These are phyloP conservation scores for Cystobasidium onofrii DNA, from an alignment of 768 basidiomycete species.

Conservation along the genomic window DNA sequence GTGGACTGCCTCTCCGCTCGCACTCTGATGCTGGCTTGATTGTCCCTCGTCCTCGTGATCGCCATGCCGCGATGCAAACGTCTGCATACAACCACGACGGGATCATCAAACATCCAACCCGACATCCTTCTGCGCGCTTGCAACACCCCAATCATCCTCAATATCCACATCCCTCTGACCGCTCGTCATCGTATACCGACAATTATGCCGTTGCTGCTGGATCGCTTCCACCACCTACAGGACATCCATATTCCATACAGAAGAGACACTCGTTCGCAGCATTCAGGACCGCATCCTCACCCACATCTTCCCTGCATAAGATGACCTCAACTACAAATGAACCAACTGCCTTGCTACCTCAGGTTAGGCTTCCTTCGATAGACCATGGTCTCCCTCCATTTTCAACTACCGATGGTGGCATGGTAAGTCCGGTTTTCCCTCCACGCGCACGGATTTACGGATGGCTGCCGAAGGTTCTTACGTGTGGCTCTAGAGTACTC, in stretches of 20 bases:
- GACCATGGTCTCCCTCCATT: slow-evolving; percentile 14
- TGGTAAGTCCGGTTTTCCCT: background rate
- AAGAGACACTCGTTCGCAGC: slow-evolving; percentile 1
- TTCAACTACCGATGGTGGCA: background rate
- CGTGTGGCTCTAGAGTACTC: no score
- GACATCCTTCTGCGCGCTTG: background rate
- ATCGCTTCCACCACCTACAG: background rate
- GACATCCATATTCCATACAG: background rate
- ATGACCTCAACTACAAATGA: background rate
- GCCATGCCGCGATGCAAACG: background rate
- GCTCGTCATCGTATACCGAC: no score
- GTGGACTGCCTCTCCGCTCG: background rate
- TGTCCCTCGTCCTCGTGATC: no score
- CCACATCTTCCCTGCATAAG: background rate
- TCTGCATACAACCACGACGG: background rate
- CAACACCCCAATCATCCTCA: background rate
- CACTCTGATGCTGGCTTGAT: background rate
- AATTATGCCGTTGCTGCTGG: no score
- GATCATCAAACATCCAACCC: background rate
- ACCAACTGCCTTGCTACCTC: background rate
- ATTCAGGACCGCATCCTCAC: background rate
- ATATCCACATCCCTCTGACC: background rate
- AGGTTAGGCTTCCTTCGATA: slow-evolving; percentile 23
- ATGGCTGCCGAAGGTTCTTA: no score
- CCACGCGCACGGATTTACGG: no score